Base-by-base conservation (phyloP, 257 asterid species). In the Nicotiana noctiflora region DNA sequence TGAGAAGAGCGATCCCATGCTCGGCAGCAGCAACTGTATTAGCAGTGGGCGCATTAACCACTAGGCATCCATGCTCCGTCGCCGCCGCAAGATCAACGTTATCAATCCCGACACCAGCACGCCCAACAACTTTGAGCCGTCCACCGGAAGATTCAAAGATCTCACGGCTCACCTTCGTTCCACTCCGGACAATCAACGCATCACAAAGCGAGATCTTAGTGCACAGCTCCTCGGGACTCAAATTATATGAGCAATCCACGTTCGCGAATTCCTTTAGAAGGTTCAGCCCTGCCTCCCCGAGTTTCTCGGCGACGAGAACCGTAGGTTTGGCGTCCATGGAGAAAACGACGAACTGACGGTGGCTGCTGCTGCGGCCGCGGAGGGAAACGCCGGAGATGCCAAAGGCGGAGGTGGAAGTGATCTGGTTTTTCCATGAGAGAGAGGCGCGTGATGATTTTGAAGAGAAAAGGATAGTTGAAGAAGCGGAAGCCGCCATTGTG, bases 81-180 rank as follows among this genome's bases (percentile, higher is more conserved):
- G 98, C 98, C 14, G 98, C 98, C 23, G 91, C 93, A 88, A 94
- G 97, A 94, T 94, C 98, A 88, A 94, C 98, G 83, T 94, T 94
- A 76, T 94, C 98, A 82, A 94, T 93, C 34, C 98, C 98, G 3
- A 94, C 98, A 34, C 98, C 98, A 6, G 98, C 98, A 62, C 98
- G 91, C 8, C 98, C 98, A 37, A 94, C 98, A 23, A 94, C 98
- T 85, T 91, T 94, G 79, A 94, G 87, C 85, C 97, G 89, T 63
- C 98, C 98, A 40, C 88, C 90, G 37, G 98, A 93, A 5, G 97
- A 90, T 77, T 94, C 98, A 31, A 94, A 94, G 74, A 94, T 97
- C 81, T 93, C 92, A 2, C 98, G 96, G 79, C 83, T 88, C 62
- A 94, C 98, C 64, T 93, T 94, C 7, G 98, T 94, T 77, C 95